These are phyloP conservation scores for Malassezia sympodialis DNA, from an alignment of 1,284 basidiomycete species.

Conservation along the genomic window DNA sequence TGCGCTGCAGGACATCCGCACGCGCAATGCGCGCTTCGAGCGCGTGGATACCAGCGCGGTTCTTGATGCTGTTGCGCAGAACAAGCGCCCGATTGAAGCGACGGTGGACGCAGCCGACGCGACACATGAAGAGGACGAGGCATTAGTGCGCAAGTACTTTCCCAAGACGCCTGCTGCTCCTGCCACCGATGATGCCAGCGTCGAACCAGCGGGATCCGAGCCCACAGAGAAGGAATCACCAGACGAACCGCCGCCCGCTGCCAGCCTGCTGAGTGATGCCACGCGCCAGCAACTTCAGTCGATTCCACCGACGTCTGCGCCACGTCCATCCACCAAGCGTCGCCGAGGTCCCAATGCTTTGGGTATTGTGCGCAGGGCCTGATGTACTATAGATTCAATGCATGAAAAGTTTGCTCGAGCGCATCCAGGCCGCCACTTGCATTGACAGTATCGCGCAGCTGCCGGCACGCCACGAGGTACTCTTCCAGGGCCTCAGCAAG, in stretches of 20 bases:
- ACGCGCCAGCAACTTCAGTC: slow-evolving; percentile 17
- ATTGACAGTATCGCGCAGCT: neutral
- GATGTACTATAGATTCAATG: slow-evolving; percentile 6
- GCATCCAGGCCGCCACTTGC: neutral
- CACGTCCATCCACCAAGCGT: slow-evolving; percentile 27
- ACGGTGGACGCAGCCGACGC: slow-evolving; percentile 15
- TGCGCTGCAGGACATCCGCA: slow-evolving; percentile 84
- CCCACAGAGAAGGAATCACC: neutral
- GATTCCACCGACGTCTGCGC: neutral
- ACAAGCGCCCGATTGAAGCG: slow-evolving; percentile 17
- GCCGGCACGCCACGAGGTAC: neutral
- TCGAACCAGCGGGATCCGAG: no score
- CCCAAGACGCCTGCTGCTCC: slow-evolving; percentile 51
- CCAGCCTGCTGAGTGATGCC: slow-evolving; percentile 21
- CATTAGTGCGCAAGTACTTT: slow-evolving; percentile 73
- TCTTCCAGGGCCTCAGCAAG: neutral
- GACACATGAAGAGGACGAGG: slow-evolving; percentile 77
- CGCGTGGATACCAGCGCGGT: slow-evolving; percentile 50
- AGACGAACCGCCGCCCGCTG: slow-evolving; percentile 11
- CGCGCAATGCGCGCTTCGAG: slow-evolving; percentile 83
- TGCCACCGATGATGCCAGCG: slow-evolving; percentile 3
- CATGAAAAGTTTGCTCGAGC: neutral
- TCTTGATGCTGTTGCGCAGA: slow-evolving; percentile 18
- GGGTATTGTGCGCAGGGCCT: slow-evolving; percentile 38
- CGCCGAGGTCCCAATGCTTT: slow-evolving; percentile 31